Evolutionary conservation across 345 rosid species (phyloP).

Genomic region (Aquilaria malaccensis): DNA sequence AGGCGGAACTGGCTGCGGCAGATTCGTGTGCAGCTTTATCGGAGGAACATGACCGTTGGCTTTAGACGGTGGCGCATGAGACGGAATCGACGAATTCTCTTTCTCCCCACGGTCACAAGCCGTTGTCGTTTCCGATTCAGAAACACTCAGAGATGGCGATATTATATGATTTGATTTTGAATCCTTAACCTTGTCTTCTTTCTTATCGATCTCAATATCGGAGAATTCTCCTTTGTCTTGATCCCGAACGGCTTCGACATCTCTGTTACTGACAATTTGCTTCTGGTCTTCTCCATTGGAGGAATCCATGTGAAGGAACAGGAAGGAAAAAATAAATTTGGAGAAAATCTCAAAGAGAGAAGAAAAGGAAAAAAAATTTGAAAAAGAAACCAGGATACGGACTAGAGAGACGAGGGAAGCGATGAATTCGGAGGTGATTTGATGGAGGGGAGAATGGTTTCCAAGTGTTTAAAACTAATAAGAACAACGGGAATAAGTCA

Average conservation of each 20-base stretch:
- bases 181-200: not conserved
- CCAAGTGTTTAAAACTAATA: too few species aligned
- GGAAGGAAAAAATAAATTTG: not conserved
- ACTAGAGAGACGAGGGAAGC: not conserved
- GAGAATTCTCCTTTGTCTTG: not conserved
- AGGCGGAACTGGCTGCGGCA: constrained; percentile 82
- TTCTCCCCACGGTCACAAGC: constrained; percentile 4
- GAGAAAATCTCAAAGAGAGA: not conserved
- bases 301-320: not conserved
- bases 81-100: constrained; percentile 1
- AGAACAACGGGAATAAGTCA: too few species aligned
- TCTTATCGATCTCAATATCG: not conserved
- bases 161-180: not conserved
- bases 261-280: too few species aligned
- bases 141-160: not conserved
- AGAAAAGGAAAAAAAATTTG: not conserved
- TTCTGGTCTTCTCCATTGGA: not conserved
- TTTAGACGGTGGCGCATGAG: not conserved
- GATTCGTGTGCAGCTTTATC: constrained; percentile 49
- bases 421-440: constrained; percentile 16
- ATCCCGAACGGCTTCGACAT: not conserved
- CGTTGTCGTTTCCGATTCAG: constrained; percentile 6
- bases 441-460: constrained; percentile 2
- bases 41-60: constrained; percentile 10
- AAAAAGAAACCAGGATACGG: too few species aligned